Base-by-base conservation (phyloP, 140 eudicot genomes). In the Ambrosia hybrid region DNA sequence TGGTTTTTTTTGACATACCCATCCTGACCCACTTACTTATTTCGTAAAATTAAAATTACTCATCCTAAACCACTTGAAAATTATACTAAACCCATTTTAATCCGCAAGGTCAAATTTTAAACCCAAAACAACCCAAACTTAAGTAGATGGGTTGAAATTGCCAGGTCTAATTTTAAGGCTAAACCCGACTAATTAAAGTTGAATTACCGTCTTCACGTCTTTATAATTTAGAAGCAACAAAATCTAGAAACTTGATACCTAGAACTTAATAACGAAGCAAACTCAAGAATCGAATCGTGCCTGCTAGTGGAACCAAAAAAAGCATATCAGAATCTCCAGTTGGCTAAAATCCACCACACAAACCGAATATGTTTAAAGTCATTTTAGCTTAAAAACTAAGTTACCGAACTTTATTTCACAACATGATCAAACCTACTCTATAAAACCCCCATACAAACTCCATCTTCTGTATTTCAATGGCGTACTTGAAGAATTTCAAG, bases 401-500 rank as follows among this genome's bases (percentile, higher is more conserved):
- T 76, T 64, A 57, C 4, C 56, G 12, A 6, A 41, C 48, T 9
- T 41, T 41, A 41, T 48, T 34, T 48, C 17, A 64, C 72, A 51
- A 43, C 36, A 21, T 21, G 65, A 72, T 4, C 60, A 65, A 57
- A 9, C 30, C 21, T 57, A 5, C 71, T 79, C 76, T 74, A 73
- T 74, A 79, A 74, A 74, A 68, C 75, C 72, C 6, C 65, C 33
- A 49, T 74, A 15, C 41, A 49, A 43, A 60, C 51, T 30, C 65
- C 48, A 43, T 39, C 55, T 55, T 51, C 37, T 16, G 9, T 57
- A 70, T 33, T 77, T 64, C 75, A 67, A 86, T 86, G 92, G 80
- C 83, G 57, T 83, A 60, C 81, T 76, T 83, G 75, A 83, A 76
- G 78, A 83, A 52, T 0, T 30, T 84, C 61, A 81, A 79, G 71